Base-by-base conservation (phyloP, 495 filamentous ascomycete genomes). In the Penicillium nucicola region DNA sequence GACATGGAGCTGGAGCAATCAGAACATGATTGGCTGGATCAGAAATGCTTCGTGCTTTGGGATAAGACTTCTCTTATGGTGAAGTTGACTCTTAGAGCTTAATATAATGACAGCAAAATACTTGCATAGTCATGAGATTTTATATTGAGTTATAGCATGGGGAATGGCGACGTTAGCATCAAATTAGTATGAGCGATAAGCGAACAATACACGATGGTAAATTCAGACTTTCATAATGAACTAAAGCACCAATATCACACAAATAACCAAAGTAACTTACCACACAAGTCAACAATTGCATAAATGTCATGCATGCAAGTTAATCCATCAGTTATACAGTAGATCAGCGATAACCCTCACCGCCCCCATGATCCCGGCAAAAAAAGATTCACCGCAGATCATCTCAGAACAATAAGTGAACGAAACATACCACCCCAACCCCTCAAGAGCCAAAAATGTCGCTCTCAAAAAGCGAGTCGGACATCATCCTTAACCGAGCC, bases 401-500 rank as follows among this genome's bases (percentile, higher is more conserved):
- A 11, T 17, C 28, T 19, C 17, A 15, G n/a, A 18, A 25, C 30
- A 43, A 32, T 12, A 32, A n/a, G n/a, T n/a, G n/a, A n/a, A 17
- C 31, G 15, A 37, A 37, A 8, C 44, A n/a, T 22, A 6, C 44
- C 44, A 35, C n/a, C n/a, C n/a, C 15, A 5, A 22, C 15, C 36
- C 20, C 30, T 45, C 39, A 48, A 31, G 14, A 18, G 51, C 34
- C 14, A 15, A 48, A 11, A 14, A 75, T 71, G 71, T 60, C 70
- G 3, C 52, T 61, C 42, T 67, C 69, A 15, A 68, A 69, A 60
- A 50, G 37, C 19, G 70, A 76, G 60, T 69, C 75, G 22, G 75
- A 77, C 45, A 56, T 77, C 13, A 76, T 79, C 34, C 67, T 78
- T 31, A 79, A 77, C 55, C 67, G 72, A 36, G 72, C 76, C 10